Evolutionary conservation across 495 filamentous ascomycete genomes (phyloP).

Genomic region (Apiosordaria backusii): DNA sequence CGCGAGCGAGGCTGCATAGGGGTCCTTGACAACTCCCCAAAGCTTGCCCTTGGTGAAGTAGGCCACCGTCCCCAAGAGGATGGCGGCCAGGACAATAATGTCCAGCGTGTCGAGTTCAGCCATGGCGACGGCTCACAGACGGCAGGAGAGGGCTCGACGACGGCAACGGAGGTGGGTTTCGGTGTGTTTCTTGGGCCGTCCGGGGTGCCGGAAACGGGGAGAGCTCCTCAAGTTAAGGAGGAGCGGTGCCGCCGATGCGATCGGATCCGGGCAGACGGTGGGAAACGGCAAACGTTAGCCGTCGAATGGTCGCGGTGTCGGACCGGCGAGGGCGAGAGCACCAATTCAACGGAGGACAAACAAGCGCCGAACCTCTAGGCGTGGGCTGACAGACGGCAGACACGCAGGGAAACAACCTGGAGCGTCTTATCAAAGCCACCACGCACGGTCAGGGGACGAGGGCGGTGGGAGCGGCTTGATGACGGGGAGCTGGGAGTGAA

Average conservation of each 20-base stretch:
- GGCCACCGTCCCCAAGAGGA: conserved; percentile 82
- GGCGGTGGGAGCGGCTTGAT: not conserved
- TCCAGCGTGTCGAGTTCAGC: conserved; percentile 95
- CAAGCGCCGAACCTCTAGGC: conserved; percentile 6
- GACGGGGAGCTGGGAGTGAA: not conserved
- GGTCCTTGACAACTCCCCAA: conserved; percentile 85
- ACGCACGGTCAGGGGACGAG: not conserved
- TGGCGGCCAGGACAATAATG: conserved; percentile 78
- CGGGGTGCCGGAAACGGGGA: not conserved
- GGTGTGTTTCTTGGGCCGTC: not conserved
- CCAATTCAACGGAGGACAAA: conserved; percentile 8
- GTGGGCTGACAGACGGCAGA: not conserved
- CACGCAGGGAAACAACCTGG: no score
- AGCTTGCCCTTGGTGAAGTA: conserved; percentile 97
- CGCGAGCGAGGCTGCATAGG: conserved; percentile 71
- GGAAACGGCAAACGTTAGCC: conserved; percentile 22
- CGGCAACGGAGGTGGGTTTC: not conserved
- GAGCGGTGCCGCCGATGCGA: not conserved
- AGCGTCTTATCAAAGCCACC: not conserved
- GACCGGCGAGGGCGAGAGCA: conserved; percentile 9
- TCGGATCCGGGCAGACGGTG: conserved; percentile 9
- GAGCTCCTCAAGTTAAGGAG: not conserved
- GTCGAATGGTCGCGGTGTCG: conserved; percentile 1
- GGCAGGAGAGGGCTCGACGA: not conserved
- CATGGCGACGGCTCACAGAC: conserved; percentile 51